Evolutionary conservation across 352 stramenopile species (phyloP), one percentile per base, ranked within the genome.

Genomic region (Globisporangium middletonii): DNA sequence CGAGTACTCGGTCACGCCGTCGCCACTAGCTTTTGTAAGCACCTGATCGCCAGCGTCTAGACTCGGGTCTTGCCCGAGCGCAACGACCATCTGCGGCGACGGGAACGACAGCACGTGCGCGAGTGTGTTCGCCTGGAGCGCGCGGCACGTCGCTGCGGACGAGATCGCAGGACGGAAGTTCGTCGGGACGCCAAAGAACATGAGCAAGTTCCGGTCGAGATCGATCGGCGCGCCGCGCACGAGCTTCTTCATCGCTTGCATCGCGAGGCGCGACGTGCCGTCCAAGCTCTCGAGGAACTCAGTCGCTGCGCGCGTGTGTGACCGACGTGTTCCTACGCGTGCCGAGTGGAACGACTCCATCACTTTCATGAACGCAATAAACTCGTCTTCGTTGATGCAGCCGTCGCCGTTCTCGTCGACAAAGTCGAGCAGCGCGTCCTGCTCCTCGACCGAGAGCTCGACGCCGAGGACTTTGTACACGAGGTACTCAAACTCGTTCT

Each of bases 191-290:
- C 79, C 83, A 28, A 93, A 79, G 28, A 89, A 83, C 73, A 83
- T 76, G 28, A 91, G 69, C 53, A 93, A 45, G 53, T 77, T 87
- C 50, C 65, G 69, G 46, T 93, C 79, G 11, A 89, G 65, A 41
- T 93, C 79, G 53, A 89, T 69, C 13, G 80, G 78, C 1, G 67
- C 80, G 26, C 83, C 78, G 2, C 81, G 66, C 18, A 86, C 70
- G 12, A 93, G 68, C 47, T 93, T 92, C 55, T 90, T 90, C 69
- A 92, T 88, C 8, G 75, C 83, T 11, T 77, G 83, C 44, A 78
- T 76, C 1, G 79, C 79, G 3, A 85, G 55, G 27, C 71, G 68
- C 0, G 79, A 86, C 6, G 64, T 67, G 2, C 46, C 54, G 33
- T 89, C 79, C 12, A 89, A 54, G 2, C 59, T 66, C 5, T 65